Evolutionary conservation across 495 filamentous ascomycete genomes (phyloP), one percentile per base, ranked within the genome.

Genomic region (Pseudevernia furfuracea): DNA sequence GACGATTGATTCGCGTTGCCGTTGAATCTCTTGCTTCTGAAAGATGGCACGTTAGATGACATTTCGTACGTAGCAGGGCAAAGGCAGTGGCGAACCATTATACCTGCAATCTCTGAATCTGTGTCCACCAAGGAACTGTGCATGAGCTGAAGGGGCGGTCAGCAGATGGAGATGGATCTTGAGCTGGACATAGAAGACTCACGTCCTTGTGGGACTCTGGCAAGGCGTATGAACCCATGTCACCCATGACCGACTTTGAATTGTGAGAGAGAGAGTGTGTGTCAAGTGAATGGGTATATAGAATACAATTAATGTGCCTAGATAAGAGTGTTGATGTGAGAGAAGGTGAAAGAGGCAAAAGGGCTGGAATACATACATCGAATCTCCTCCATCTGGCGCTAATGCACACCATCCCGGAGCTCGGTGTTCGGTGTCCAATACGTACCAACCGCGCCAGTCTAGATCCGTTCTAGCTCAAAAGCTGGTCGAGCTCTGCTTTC

Each of bases 1-100:
- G 74, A 97, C 90, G 79, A 99, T 91, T 68, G 92, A 97, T 82
- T 97, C 92, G 71, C 92, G 88, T 81, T 99, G 94, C 74, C 94
- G 89, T 83, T 96, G 87, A 72, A 98, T 91, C 78, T 97, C 95
- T 68, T 89, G 83, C 79, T 91, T 87, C 92, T 96, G 63, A 59
- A 56, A n/a, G 44, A 39, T 48, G n/a, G 38, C 30, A n/a, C 7
- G 30, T 71, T 34, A 72, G 62, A 25, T 3, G 37, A 56, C 12
- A 17, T 0, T n/a, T 8, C n/a, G 38, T 25, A 12, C n/a, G 38
- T 25, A 12, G 38, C 21, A 53, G 11, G 10, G 36, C 4, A 21
- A 34, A 48, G 61, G 63, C 25, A 61, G 39, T 58, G 36, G 78
- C 84, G 61, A 81, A 94, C 90, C 92, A 98, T 97, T 74, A 97